Conservation (phyloP, 2,329 filamentous ascomycete species). For the Trichothecium roseum region DNA sequence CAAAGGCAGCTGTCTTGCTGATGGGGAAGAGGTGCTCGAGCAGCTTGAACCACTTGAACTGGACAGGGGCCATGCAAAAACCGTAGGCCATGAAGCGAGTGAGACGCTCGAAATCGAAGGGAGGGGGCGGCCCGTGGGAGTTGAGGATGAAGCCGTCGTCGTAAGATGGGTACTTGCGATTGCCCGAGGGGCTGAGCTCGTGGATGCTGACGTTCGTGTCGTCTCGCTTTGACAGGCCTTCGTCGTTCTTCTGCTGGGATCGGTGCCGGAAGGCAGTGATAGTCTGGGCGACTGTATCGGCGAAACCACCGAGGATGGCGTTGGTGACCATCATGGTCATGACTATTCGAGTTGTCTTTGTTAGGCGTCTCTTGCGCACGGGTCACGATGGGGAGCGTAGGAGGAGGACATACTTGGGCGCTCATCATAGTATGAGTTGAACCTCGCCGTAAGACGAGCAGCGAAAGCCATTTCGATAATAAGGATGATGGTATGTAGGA, state of each 20-base stretch:
- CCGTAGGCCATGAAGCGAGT: constrained; percentile 96
- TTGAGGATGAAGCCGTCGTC: constrained; percentile 56
- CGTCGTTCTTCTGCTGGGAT: constrained; percentile 51
- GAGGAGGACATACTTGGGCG: constrained; percentile 55
- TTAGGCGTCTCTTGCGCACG: too few species aligned
- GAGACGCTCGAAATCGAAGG: constrained; percentile 91
- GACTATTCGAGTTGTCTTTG: constrained; percentile 37
- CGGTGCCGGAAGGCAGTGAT: constrained; percentile 73
- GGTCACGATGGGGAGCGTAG: not conserved
- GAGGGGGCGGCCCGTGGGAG: constrained; percentile 53
- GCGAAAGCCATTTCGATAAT: constrained; percentile 82
- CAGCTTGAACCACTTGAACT: constrained; percentile 94
- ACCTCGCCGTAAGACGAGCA: constrained; percentile 71
- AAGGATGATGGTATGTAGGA: constrained; percentile 77
- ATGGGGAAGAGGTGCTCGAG: constrained; percentile 75
- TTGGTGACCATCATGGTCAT: constrained; percentile 99
- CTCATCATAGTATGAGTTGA: constrained; percentile 89
- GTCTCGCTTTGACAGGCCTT: constrained; percentile 47
- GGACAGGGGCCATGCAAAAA: constrained; percentile 89
- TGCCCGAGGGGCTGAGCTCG: constrained; percentile 52
- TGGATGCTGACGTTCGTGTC: constrained; percentile 78
- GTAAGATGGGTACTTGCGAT: constrained; percentile 65
- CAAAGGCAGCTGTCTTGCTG: constrained; percentile 61
- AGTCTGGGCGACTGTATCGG: constrained; percentile 90
- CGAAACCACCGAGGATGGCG: constrained; percentile 86